Conservation (phyloP, 768 basidiomycete genomes). For the Udeniomyces megalosporus region DNA sequence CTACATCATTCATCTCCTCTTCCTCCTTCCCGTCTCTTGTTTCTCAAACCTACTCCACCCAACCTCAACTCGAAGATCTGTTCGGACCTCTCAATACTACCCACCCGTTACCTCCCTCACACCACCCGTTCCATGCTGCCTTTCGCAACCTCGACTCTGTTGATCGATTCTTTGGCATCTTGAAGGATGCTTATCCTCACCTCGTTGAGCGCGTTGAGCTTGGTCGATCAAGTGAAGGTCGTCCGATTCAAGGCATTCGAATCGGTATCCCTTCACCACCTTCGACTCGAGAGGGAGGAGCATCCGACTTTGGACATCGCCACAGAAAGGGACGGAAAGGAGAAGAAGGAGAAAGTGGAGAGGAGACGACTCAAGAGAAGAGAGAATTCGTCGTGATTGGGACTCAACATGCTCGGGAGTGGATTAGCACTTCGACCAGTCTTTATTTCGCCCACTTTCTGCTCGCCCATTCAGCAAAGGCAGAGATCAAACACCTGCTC, state of each 20-base stretch:
- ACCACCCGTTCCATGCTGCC: slow-evolving; percentile 27
- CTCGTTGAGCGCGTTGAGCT: slow-evolving; percentile 36
- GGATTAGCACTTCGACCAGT: slow-evolving; percentile 61
- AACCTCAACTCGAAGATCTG: neutral
- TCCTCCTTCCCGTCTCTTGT: neutral
- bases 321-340: slow-evolving; percentile 17
- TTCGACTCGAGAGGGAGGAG: slow-evolving; percentile 12
- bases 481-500: slow-evolving; percentile 39
- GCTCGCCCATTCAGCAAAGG: slow-evolving; percentile 37
- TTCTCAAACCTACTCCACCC: neutral
- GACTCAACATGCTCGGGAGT: slow-evolving; percentile 67
- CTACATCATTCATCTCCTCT: neutral
- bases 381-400: slow-evolving; percentile 54
- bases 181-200: slow-evolving; percentile 38
- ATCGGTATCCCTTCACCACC: slow-evolving; percentile 36
- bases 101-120: neutral
- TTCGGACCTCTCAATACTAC: neutral
- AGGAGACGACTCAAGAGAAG: slow-evolving; percentile 15
- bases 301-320: slow-evolving; percentile 13
- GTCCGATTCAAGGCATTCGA: slow-evolving; percentile 43
- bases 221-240: slow-evolving; percentile 44
- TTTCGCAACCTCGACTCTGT: slow-evolving; percentile 49
- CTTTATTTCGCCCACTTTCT: slow-evolving; percentile 60
- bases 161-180: slow-evolving; percentile 37
- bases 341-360: slow-evolving; percentile 10